Evolutionary conservation across 768 basidiomycete genomes (phyloP), one percentile per base, ranked within the genome.

Genomic region (Termitomyces sp.): DNA sequence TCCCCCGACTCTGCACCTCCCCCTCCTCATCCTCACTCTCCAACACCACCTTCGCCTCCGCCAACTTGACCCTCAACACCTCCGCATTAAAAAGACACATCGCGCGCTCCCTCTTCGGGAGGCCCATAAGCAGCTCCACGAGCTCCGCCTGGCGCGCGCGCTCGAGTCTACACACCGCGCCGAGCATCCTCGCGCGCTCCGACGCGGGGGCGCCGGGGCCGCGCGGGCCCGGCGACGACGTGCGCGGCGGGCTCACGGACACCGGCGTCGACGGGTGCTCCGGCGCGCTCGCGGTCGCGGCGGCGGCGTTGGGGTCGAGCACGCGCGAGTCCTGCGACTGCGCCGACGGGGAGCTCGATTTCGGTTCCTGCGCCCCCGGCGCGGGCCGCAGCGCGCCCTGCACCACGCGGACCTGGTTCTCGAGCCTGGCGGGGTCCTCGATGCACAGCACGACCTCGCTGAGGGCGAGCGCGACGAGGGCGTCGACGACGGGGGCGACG

Each of bases 71-170:
- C 52, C 85, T 79, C 26, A 95, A 77, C 30, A 92, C 80, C 63
- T 94, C 92, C 13, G 78, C 76, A 62, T 93, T 95, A 78, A 96
- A 96, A 41, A 95, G 75, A 71, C 93, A 94, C 84, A 95, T 81
- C 0, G 92, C 92, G 14, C 93, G 83, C 62, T 96, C 94, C 59
- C 89, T 84, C 72, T 94, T 95, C 1, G 90, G 86, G 18, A 96
- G 78, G 63, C 85, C 87, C 87, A 94, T 90, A 36, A 95, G 72
- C 52, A 96, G 76, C 24, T 88, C 90, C 0, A 87, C 85, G 46
- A 95, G 78, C 60, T 90, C 87, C 2, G 65, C 66, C 46, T 85
- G 82, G 52, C n/a, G 79, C 0, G 74, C 67, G 5, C 80, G 73
- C 68, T 92, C 89, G 5, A 90, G 75, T 66, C 79, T 84, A 59